Base-by-base conservation (phyloP, 139 green algal species). In the Pseudopediastrum boryanum region DNA sequence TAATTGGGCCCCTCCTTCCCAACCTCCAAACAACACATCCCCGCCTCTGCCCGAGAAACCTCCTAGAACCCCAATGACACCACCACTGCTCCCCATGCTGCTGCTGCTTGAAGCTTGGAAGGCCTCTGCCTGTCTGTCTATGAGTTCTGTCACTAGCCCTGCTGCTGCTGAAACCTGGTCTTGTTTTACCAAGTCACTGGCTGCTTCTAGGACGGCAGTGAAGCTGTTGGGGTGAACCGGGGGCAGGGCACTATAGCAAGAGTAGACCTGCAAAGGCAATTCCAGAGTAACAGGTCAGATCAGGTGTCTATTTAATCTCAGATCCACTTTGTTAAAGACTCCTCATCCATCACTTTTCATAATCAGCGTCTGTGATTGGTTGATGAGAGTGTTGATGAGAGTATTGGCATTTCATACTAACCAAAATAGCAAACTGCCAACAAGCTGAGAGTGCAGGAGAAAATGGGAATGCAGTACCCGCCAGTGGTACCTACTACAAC, bases 121-220 rank as follows among this genome's bases (percentile, higher is more conserved):
- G 46, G 68, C 71, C 16, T 78, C 71, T 19, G 69, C 23, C 1
- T 78, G 54, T 56, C 71, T 70, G 23, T 78, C 71, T 16, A 70
- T 61, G 9, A 69, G 8, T 29, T 62, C 39, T 3, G 41, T 25
- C 12, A 78, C 31, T 29, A 78, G 8, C 7, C 48, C 10, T 42
- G 51, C 16, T 42, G 71, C 71, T 42, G 39, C 38, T 58, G 38
- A 27, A 12, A 70, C 10, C 36, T 78, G 59, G 4, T 78, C 39
- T 42, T 54, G 54, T 69, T 3, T 42, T n/a, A 42, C 54, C 13
- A 70, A 27, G 0, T 70, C 38, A 12, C 29, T 56, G 35, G 38
- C 54, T 12, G 36, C 38, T 12, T 42, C 21, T 29, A 78, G 71
- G 54, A 44, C 41, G 50, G 51, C 50, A 54, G 68, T 54, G 13